Evolutionary conservation across 345 rosid genomes (phyloP), one percentile per base, ranked within the genome.

Genomic region (Salix koriyanagi): DNA sequence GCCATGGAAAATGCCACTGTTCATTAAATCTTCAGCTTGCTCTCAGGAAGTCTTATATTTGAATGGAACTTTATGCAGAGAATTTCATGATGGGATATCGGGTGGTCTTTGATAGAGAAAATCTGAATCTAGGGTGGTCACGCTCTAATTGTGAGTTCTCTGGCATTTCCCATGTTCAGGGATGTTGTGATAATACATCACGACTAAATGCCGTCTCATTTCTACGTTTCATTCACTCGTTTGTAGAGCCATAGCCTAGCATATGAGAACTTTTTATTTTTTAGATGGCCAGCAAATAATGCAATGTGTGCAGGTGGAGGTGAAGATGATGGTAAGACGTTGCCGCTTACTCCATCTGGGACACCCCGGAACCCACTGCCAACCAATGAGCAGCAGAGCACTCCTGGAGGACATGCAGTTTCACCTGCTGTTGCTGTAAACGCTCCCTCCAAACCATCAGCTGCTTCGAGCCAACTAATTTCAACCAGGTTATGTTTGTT

Each of bases 361-460:
- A 78, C 87, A 78, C 75, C 90, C 1, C 71, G 82, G 34, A 80
- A 82, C 74, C 91, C 92, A 9, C 81, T 92, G 73, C 97, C 98
- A 30, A 85, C 96, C 42, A 92, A 89, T 8, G 92, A 89, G 84
- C 92, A 92, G 65, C 93, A 88, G 79, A 85, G 84, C 61, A 65
- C 77, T 42, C 84, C 81, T 0, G 79, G 87, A 30, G 85, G 87
- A 67, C 88, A 74, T 54, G 98, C 94, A 5, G 92, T 90, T 67
- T 81, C 96, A 46, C 98, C 98, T 39, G 97, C 93, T n/a, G 82
- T 90, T 44, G 97, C 98, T 3, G 93, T 96, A 75, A 89, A 88
- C 79, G 86, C 98, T 69, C 90, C 91, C 37, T 85, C 90, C 65
- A 86, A 78, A 79, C 83, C 94, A 32, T 87, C 96, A 61, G 81